These are phyloP conservation scores for Solanum chiquidenum DNA, from an alignment of 257 asterid genomes.

Conservation along the genomic window DNA sequence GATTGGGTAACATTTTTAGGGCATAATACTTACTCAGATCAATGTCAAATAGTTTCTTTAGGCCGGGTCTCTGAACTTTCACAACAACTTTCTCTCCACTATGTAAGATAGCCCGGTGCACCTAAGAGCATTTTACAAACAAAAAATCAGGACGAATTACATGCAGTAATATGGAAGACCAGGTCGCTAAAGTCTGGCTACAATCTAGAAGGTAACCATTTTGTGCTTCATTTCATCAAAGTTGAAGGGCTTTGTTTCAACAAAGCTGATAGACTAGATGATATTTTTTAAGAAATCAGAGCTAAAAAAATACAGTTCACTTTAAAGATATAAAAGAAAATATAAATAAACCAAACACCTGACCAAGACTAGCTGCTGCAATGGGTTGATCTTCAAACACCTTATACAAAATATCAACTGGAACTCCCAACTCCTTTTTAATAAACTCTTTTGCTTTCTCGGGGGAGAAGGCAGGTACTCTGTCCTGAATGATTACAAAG, in stretches of 20 bases:
- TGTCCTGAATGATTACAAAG: constrained; percentile 46
- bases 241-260: not conserved
- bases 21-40: constrained; percentile 60
- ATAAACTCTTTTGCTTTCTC: constrained; percentile 57
- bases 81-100: constrained; percentile 83
- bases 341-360: constrained; percentile 59
- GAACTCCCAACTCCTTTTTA: constrained; percentile 82
- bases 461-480: constrained; percentile 91
- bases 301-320: not conserved
- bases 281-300: not conserved
- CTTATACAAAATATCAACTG: constrained; percentile 50
- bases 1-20: not conserved
- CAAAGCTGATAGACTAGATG: not conserved
- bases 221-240: not conserved
- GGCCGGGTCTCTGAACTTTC: constrained; percentile 95
- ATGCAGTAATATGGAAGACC: not conserved
- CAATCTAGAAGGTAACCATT: not conserved
- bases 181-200: not conserved
- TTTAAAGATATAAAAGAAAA: not conserved
- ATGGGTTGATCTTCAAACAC: constrained; percentile 89
- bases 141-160: constrained; percentile 17
- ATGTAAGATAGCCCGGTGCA: constrained; percentile 88
- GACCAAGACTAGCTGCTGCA: constrained; percentile 99
- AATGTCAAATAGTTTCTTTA: constrained; percentile 80
- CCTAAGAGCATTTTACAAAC: constrained; percentile 34